Conservation (phyloP, 345 rosid species). For the Sisymbrium altissimum region DNA sequence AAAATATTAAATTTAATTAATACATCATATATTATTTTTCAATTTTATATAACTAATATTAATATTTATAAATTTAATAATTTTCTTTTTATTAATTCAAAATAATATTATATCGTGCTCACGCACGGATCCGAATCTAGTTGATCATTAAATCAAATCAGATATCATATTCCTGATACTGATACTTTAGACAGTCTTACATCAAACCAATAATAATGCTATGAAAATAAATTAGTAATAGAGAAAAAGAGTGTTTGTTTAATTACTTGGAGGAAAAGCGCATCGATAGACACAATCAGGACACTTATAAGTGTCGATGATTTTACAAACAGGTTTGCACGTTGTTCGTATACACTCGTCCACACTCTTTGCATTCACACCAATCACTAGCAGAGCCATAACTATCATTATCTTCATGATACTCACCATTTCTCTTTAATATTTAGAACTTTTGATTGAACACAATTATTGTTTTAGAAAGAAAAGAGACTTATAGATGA, state of each 20-base stretch:
- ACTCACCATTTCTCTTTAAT: constrained; percentile 4
- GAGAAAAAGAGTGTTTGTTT: background rate
- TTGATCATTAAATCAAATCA: too few relatives aligned
- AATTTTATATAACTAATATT: too few relatives aligned
- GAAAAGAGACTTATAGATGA: background rate
- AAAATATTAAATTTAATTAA: too few relatives aligned
- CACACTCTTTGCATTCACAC: background rate
- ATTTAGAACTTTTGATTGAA: background rate
- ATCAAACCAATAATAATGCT: too few relatives aligned
- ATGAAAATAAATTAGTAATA: background rate
- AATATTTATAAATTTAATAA: too few relatives aligned
- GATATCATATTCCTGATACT: too few relatives aligned
- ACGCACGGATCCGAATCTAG: too few relatives aligned
- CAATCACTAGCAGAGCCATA: background rate
- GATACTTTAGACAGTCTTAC: too few relatives aligned
- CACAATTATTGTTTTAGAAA: background rate
- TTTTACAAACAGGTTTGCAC: background rate
- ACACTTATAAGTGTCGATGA: background rate
- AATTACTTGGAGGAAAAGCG: background rate
- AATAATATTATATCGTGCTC: too few relatives aligned
- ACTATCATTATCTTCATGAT: background rate
- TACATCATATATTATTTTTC: too few relatives aligned
- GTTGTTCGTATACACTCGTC: background rate
- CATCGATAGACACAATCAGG: background rate
- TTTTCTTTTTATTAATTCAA: too few relatives aligned